Evolutionary conservation across 257 asterid genomes (phyloP), one percentile per base, ranked within the genome.

Genomic region (Nicotiana attenuata): DNA sequence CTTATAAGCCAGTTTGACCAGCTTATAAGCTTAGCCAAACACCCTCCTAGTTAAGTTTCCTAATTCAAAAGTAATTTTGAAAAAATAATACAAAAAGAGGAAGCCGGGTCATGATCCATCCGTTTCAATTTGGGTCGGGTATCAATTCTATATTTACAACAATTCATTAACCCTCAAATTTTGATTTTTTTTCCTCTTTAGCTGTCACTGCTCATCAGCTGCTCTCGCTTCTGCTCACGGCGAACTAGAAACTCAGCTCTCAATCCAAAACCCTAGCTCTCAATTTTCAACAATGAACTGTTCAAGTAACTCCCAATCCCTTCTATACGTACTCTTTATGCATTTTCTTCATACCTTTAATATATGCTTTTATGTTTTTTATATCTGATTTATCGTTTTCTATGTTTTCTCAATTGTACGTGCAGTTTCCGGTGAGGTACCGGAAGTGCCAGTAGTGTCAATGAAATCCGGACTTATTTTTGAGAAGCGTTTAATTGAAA

Each of bases 401-500:
- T 41, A 41, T 41, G 41, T 13, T 16, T 47, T 20, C 82, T 78
- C 22, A 52, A 78, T 65, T 45, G 65, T 77, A 60, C 65, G 22
- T 79, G n/a, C 91, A 96, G 97, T 96, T 90, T 92, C 99, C 83
- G 98, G 99, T 84, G 99, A 96, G 92, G 97, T 94, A 87, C 99
- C 98, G 91, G 97, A 91, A 90, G 97, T 94, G 65, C 97, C 97
- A 31, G 97, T 94, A 73, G 92, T 94, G 76, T 89, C 98, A n/a
- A 89, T 82, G 83, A 87, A 83, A 68, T 90, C 97, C 7, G 99
- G 98, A 8, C 93, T 92, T 10, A 95, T 96, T 16, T 96, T 86
- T 35, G 99, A 96, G 91, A 96, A 89, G 88, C 94, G 99, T 57
- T 85, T 96, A 81, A 92, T 96, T 78, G 97, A 94, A 91, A 94